phyloP scores from a whole-genome alignment of 1,139 yeast genomes.

The Sporopachydermia cereana region DNA sequence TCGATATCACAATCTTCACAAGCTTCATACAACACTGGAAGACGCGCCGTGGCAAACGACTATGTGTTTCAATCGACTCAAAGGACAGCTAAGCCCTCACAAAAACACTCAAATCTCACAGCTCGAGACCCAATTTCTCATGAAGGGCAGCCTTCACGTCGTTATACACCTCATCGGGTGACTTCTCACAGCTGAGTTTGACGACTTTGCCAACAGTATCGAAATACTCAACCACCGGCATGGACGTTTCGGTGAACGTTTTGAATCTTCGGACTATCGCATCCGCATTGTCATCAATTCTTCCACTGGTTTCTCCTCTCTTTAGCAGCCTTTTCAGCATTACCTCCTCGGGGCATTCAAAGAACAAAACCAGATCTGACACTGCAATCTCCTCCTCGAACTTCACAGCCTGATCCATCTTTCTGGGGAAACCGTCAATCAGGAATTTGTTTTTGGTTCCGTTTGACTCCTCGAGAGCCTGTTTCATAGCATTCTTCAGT shows the following conservation, averaged over 20 bases:
- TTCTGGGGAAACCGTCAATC: conserved; percentile 94
- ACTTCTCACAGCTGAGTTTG: conserved; percentile 63
- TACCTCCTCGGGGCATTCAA: conserved; percentile 85
- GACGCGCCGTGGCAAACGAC: no score
- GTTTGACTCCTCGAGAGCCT: conserved; percentile 37
- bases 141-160: conserved; percentile 58
- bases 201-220: conserved; percentile 69
- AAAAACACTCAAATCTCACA: background rate
- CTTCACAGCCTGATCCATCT: conserved; percentile 93
- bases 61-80: no score
- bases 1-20: no score
- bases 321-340: conserved; percentile 79
- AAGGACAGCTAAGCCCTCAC: no score
- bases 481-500: conserved; percentile 66
- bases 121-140: conserved; percentile 16
- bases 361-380: conserved; percentile 61
- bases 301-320: conserved; percentile 91
- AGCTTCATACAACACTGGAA: no score
- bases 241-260: conserved; percentile 78
- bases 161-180: conserved; percentile 69
- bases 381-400: conserved; percentile 74
- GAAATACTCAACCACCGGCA: conserved; percentile 88
- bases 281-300: conserved; percentile 87
- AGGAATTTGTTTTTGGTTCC: conserved; percentile 44
- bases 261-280: conserved; percentile 81